Conservation (phyloP, 305 asterid species). For the Fraxinus ornus region DNA sequence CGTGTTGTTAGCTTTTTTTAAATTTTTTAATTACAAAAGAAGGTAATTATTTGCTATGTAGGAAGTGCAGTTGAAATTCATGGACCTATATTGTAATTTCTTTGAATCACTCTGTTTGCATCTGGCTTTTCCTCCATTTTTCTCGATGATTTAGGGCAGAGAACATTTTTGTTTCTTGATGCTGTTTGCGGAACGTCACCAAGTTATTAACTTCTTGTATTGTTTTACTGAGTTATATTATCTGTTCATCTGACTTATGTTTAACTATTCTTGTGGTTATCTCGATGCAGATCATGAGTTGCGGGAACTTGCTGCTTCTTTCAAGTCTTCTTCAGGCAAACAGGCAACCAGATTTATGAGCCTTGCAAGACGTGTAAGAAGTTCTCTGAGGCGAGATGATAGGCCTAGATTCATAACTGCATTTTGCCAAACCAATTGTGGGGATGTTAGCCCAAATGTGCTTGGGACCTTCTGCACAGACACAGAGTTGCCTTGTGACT, state of each 20-base stretch:
- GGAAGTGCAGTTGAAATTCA: neutral
- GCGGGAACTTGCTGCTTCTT: slow-evolving; percentile 85
- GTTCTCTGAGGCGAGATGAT: slow-evolving; percentile 67
- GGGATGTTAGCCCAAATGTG: slow-evolving; percentile 98
- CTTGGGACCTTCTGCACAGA: slow-evolving; percentile 94
- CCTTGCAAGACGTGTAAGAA: slow-evolving; percentile 80
- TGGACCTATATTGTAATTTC: neutral
- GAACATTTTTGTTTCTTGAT: neutral
- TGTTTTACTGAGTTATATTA: neutral
- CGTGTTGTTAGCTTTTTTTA: neutral
- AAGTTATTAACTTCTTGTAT: neutral
- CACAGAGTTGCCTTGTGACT: slow-evolving; percentile 91
- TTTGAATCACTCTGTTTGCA: neutral
- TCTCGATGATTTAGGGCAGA: neutral
- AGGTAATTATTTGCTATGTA: neutral
- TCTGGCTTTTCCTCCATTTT: neutral
- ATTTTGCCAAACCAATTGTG: slow-evolving; percentile 95
- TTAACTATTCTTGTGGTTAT: slow-evolving; percentile 22
- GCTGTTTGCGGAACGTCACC: neutral
- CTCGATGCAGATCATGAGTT: slow-evolving; percentile 75
- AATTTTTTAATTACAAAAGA: neutral
- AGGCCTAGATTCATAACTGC: slow-evolving; percentile 89
- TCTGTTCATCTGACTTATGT: slow-evolving; percentile 1
- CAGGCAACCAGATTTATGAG: slow-evolving; percentile 64
- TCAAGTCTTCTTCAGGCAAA: slow-evolving; percentile 65